A percentile compares a stretch with the other conserved stretches of the same genome.
Evolutionary conservation across 805 yeast genomes (phyloP).

Genomic region (Kodamaea nitidulidarum): DNA sequence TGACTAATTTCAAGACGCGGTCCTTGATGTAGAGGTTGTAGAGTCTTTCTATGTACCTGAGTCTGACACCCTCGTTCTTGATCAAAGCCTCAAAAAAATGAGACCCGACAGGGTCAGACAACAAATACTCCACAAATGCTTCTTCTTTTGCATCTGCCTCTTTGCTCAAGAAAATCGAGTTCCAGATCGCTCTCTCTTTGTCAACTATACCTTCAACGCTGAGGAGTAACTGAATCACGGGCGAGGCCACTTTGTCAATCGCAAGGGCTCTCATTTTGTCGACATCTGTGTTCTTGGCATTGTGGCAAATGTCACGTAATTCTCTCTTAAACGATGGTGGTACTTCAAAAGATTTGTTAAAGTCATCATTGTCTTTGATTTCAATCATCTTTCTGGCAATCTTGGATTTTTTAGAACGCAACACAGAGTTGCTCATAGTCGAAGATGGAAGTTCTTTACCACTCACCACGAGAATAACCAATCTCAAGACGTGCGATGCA

Average conservation of each 20-base stretch:
- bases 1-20: conserved; percentile 67
- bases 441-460: conserved; percentile 79
- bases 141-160: conserved; percentile 61
- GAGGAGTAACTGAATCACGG: conserved; percentile 74
- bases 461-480: conserved; percentile 64
- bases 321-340: conserved; percentile 66
- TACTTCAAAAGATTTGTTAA: conserved; percentile 59
- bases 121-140: conserved; percentile 75
- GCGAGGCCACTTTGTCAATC: conserved; percentile 78
- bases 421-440: conserved; percentile 60
- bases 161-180: conserved; percentile 51
- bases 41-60: conserved; percentile 66
- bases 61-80: conserved; percentile 55
- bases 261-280: conserved; percentile 63
- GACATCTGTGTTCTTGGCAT: conserved; percentile 33
- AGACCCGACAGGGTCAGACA: conserved; percentile 89
- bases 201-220: conserved; percentile 80
- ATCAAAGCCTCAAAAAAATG: conserved; percentile 80
- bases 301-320: conserved; percentile 46
- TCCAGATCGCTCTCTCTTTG: conserved; percentile 69
- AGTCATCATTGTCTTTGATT: conserved; percentile 72
- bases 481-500: conserved; percentile 82
- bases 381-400: conserved; percentile 93
- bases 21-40: conserved; percentile 69
- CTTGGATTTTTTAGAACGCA: conserved; percentile 79